These are phyloP conservation scores for Alternaria incomplexa DNA, from an alignment of 2,329 filamentous ascomycete genomes.

Conservation along the genomic window DNA sequence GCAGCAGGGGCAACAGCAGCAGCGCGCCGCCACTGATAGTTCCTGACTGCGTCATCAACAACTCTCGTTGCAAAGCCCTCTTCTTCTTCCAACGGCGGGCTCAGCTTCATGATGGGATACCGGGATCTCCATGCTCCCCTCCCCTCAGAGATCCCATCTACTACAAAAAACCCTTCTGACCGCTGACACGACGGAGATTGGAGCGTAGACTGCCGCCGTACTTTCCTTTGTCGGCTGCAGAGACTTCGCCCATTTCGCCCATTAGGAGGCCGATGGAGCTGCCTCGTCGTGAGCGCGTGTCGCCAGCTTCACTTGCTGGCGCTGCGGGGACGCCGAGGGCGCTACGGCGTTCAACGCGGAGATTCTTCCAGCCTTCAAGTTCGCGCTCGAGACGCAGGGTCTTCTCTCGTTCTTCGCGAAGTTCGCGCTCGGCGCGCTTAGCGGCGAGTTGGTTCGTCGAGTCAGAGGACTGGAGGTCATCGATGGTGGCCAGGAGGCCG, in stretches of 20 bases:
- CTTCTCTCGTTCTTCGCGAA: conserved; percentile 88
- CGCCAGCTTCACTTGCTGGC: conserved; percentile 52
- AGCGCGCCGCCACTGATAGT: neutral
- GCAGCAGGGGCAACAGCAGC: conserved; percentile 9
- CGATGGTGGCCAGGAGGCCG: conserved; percentile 86
- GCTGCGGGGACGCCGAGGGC: conserved; percentile 41
- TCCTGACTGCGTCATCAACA: conserved; percentile 5
- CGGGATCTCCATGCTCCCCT: conserved; percentile 40
- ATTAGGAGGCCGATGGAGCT: conserved; percentile 50
- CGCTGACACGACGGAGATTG: conserved; percentile 51
- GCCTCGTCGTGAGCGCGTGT: conserved; percentile 51
- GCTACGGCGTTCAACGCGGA: conserved; percentile 66
- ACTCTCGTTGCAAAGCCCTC: conserved; percentile 25
- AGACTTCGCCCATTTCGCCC: conserved; percentile 44
- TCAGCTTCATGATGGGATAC: conserved; percentile 28
- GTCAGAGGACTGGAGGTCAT: conserved; percentile 90
- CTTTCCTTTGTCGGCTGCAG: conserved; percentile 40
- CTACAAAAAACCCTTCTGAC: conserved; percentile 60
- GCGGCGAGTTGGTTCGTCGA: conserved; percentile 80
- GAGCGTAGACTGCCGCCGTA: conserved; percentile 41
- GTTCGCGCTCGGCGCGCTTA: conserved; percentile 85
- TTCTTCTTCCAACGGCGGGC: conserved; percentile 39
- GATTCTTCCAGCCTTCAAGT: conserved; percentile 78
- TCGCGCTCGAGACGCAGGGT: conserved; percentile 83
- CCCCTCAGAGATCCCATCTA: conserved; percentile 40